phyloP scores from a whole-genome alignment of 1,284 basidiomycete genomes.

The Cystobasidium pallidum region DNA sequence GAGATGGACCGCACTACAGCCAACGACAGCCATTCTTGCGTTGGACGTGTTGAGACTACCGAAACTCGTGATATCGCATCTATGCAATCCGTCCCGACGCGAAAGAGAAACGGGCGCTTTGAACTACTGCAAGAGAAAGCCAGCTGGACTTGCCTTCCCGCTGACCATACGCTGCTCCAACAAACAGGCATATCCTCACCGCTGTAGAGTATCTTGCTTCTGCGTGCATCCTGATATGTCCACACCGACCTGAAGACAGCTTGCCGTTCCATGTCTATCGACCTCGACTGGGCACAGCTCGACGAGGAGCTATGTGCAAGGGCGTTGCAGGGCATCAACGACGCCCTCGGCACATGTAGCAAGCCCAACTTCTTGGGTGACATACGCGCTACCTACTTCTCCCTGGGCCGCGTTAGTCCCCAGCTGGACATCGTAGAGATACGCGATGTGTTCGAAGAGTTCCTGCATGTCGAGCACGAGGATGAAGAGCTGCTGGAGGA shows the following conservation, averaged over 20 bases:
- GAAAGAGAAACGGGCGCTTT: not conserved
- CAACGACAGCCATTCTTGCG: too few relatives aligned
- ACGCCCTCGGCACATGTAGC: constrained; percentile 69
- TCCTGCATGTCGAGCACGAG: constrained; percentile 68
- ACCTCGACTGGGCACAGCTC: constrained; percentile 63
- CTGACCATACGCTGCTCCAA: too few relatives aligned
- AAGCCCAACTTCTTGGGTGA: constrained; percentile 93
- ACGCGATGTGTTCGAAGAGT: constrained; percentile 90
- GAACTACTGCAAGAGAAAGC: too few relatives aligned
- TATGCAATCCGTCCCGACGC: too few relatives aligned
- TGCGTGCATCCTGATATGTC: not conserved
- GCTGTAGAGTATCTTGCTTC: too few relatives aligned
- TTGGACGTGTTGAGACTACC: too few relatives aligned
- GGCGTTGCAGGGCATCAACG: constrained; percentile 78
- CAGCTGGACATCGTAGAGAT: constrained; percentile 88
- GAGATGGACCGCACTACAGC: too few relatives aligned
- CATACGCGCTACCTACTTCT: constrained; percentile 78
- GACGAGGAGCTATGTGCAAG: constrained; percentile 70
- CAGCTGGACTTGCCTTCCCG: too few relatives aligned
- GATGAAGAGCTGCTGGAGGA: constrained; percentile 64
- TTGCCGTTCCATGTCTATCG: constrained; percentile 64
- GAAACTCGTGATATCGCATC: too few relatives aligned
- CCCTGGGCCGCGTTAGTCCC: constrained; percentile 81
- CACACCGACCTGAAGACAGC: too few relatives aligned
- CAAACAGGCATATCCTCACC: too few relatives aligned